These are phyloP conservation scores for Ascochyta pisi DNA, from an alignment of 2,329 filamentous ascomycete genomes.

Conservation along the genomic window DNA sequence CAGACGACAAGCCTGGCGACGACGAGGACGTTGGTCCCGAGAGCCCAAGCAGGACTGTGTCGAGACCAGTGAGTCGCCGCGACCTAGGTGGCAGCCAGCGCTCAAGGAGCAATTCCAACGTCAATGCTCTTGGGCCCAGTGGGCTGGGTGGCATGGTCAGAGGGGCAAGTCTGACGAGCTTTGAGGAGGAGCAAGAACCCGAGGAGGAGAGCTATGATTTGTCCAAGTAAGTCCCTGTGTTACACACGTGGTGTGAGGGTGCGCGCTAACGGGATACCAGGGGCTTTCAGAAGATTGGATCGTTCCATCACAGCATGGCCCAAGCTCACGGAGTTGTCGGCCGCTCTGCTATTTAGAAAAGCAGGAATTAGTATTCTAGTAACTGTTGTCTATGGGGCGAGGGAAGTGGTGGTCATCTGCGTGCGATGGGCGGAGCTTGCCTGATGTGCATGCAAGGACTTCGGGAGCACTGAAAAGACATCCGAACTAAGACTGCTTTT, in stretches of 20 bases:
- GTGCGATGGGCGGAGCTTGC: too few relatives aligned
- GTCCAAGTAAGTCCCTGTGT: conserved; percentile 52
- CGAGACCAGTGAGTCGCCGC: conserved; percentile 45
- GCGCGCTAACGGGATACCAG: conserved; percentile 38
- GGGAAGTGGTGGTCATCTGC: neutral
- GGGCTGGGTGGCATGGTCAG: conserved; percentile 44
- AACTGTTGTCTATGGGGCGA: neutral
- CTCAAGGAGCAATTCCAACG: conserved; percentile 42
- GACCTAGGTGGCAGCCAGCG: conserved; percentile 33
- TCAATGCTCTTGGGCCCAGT: conserved; percentile 30
- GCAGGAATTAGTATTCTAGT: neutral
- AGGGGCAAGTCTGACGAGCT: conserved; percentile 43
- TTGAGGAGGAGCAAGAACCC: conserved; percentile 51
- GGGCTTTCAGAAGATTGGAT: conserved; percentile 59
- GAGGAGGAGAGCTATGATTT: conserved; percentile 58
- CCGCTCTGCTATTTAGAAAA: conserved; percentile 18
- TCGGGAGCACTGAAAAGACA: too few relatives aligned
- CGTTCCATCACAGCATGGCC: conserved; percentile 51
- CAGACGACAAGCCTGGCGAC: conserved; percentile 40
- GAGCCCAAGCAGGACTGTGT: conserved; percentile 45
- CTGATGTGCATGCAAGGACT: too few relatives aligned
- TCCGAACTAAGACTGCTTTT: too few relatives aligned
- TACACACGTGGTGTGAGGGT: neutral
- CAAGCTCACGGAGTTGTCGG: conserved; percentile 39
- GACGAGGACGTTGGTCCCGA: conserved; percentile 45